A percentile compares a stretch with the other conserved stretches of the same genome.
phyloP scores from a whole-genome alignment of 768 basidiomycete species.

The Lentinula sp. region DNA sequence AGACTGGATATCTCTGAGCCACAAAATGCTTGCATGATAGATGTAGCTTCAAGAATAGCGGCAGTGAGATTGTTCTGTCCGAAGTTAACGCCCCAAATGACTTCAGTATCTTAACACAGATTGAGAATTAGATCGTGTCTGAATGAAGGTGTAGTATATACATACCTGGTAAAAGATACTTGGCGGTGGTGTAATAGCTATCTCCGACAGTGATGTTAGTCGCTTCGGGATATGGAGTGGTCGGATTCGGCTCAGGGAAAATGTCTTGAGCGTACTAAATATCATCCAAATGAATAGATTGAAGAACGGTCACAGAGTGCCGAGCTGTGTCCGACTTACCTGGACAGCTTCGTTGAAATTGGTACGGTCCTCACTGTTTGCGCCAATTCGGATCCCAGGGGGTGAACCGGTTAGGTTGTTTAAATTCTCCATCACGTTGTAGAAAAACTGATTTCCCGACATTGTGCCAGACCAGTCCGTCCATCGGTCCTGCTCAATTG shows the following conservation, averaged over 20 bases:
- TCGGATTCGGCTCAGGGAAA: conserved; percentile 27
- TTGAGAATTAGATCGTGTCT: background rate
- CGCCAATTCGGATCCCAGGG: conserved; percentile 35
- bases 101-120: conserved; percentile 25
- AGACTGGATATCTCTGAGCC: conserved; percentile 18
- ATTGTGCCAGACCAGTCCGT: conserved; percentile 37
- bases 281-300: conserved; percentile 13
- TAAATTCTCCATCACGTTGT: conserved; percentile 32
- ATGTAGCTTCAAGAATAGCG: conserved; percentile 22
- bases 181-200: conserved; percentile 32
- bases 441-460: conserved; percentile 30
- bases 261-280: conserved; percentile 21
- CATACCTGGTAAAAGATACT: conserved; percentile 28
- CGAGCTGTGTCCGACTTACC: conserved; percentile 11
- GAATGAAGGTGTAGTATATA: background rate
- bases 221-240: conserved; percentile 42
- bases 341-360: conserved; percentile 31
- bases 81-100: conserved; percentile 45
- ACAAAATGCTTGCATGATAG: conserved; percentile 27
- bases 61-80: conserved; percentile 26
- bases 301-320: background rate
- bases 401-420: conserved; percentile 29
- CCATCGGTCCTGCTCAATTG: conserved; percentile 44
- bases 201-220: conserved; percentile 33
- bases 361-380: conserved; percentile 30